phyloP scores from a whole-genome alignment of 106 monocot genomes.

The Amphibolis antarctica region DNA sequence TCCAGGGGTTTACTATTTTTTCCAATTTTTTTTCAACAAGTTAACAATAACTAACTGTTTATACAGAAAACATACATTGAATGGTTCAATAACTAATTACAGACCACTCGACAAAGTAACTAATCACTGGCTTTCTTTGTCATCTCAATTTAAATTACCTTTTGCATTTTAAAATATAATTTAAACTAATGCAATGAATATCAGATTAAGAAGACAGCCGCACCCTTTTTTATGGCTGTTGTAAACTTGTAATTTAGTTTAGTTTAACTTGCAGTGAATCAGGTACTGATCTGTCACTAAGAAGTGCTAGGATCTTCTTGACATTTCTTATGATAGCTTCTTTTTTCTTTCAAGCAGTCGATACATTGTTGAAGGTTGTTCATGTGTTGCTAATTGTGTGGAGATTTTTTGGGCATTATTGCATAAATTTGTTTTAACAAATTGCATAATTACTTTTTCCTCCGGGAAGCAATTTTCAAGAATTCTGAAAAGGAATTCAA shows the following conservation, averaged over 20 bases:
- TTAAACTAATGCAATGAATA: too few species aligned
- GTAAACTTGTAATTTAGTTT: background rate
- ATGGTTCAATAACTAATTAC: too few species aligned
- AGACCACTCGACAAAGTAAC: too few species aligned
- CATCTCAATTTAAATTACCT: too few species aligned
- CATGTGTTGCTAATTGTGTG: background rate
- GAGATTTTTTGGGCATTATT: background rate
- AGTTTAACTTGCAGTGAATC: conserved; percentile 53
- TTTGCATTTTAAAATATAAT: too few species aligned
- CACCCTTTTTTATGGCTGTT: background rate
- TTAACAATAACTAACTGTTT: too few species aligned
- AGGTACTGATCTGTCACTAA: conserved; percentile 45
- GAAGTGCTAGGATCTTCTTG: conserved; percentile 69
- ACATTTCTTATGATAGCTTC: conserved; percentile 81
- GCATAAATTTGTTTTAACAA: background rate
- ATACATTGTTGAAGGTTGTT: conserved; percentile 84
- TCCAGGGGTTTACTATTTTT: too few species aligned
- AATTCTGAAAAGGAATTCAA: conserved; percentile 67
- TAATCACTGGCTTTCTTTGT: too few species aligned
- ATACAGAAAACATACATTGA: too few species aligned
- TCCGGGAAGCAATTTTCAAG: conserved; percentile 83
- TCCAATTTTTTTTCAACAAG: too few species aligned
- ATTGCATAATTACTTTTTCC: background rate
- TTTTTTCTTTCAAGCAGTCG: conserved; percentile 93
- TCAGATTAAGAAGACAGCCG: too few species aligned